Base-by-base conservation (phyloP, 768 basidiomycete species). In the Russula olivacea region DNA sequence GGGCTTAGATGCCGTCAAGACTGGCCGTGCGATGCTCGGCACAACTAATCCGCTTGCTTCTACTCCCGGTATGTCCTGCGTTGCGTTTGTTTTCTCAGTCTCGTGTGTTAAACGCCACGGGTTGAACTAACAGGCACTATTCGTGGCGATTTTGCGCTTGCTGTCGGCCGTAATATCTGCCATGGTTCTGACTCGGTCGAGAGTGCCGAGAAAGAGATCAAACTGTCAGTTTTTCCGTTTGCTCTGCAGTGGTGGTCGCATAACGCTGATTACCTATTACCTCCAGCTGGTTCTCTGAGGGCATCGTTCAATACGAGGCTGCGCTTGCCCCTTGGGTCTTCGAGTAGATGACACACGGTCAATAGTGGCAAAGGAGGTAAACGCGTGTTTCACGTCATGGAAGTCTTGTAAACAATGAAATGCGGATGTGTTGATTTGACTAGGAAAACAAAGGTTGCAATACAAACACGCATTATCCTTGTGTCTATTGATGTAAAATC, bases 41-140 rank as follows among this genome's bases (percentile, higher is more conserved):
- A 86, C 93, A 51, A 97, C 96, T 73, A 97, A 99, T 86, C 97
- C 97, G 64, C 85, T 98, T 66, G 82, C 81, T 43, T 98, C 96
- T 67, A 78, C 84, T 66, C 83, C 90, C 68, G 96, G 95, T 89
- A 68, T 65, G 85, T 75, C 45, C 30, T 58, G 14, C n/a, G 5
- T 32, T 30, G 21, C 32, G 28, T n/a, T 6, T 34, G 8, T 23
- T 28, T 6, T 2, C 6, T 21, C 17, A 17, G 10, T 10, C 28
- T 36, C 14, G 28, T 30, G 9, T 40, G 8, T 51, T 34, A 8
- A 47, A 48, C 10, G 2, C n/a, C 5, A 14, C 25, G 41, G 36
- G 47, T 3, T 5, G 11, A 53, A 47, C n/a, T 4, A 21, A 19
- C 4, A 92, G 91, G 93, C 64, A 90, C 94, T 66, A 98, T 98